Evolutionary conservation across 2,329 filamentous ascomycete genomes (phyloP).

Genomic region (Epichloe sp.): DNA sequence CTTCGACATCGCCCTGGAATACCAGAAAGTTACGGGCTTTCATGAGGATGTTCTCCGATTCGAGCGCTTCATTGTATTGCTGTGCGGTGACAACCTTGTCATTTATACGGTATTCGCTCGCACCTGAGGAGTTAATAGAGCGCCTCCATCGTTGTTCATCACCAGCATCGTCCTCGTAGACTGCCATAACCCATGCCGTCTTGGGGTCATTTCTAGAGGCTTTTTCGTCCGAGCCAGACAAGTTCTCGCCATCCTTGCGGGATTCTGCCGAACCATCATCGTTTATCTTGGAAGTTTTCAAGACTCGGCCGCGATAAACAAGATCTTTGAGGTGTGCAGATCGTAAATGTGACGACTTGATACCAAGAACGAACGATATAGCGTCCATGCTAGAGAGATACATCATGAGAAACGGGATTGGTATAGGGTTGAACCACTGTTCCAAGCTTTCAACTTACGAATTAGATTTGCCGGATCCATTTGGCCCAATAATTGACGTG

Average conservation of each 20-base stretch:
- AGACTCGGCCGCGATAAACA: conserved; percentile 86
- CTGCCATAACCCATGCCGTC: conserved; percentile 97
- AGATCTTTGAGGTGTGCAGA: conserved; percentile 89
- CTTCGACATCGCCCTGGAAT: conserved; percentile 95
- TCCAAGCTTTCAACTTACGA: conserved; percentile 46
- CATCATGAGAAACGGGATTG: neutral
- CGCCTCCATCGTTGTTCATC: conserved; percentile 95
- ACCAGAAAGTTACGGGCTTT: conserved; percentile 97
- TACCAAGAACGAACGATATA: conserved; percentile 96
- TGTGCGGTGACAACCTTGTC: conserved; percentile 76
- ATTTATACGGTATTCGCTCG: conserved; percentile 95
- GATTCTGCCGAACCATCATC: conserved; percentile 66
- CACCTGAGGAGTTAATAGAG: conserved; percentile 74
- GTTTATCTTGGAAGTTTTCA: conserved; percentile 86
- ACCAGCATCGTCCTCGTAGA: conserved; percentile 93
- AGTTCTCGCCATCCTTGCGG: conserved; percentile 49
- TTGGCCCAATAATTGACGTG: conserved; percentile 96
- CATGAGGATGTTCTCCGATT: conserved; percentile 92
- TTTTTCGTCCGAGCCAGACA: conserved; percentile 46
- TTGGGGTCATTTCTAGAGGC: conserved; percentile 73
- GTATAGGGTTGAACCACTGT: neutral
- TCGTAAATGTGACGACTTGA: conserved; percentile 95
- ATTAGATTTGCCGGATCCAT: conserved; percentile 99
- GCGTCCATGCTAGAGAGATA: conserved; percentile 69
- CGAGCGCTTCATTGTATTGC: conserved; percentile 86